Evolutionary conservation across 139 green algal species (phyloP).

Genomic region (Chlorella sp.): DNA sequence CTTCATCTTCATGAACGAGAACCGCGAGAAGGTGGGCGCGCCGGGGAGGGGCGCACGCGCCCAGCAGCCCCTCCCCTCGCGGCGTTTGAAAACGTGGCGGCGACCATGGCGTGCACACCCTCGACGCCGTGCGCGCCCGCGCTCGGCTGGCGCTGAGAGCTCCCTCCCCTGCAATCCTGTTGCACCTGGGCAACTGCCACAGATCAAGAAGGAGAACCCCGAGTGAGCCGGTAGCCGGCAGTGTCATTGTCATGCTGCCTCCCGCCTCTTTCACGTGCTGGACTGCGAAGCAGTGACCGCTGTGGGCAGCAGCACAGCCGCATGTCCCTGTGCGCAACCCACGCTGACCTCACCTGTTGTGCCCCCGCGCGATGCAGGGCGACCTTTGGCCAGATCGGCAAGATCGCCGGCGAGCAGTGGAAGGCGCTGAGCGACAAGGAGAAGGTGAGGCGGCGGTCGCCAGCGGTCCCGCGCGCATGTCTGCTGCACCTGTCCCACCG

Average conservation of each 20-base stretch:
- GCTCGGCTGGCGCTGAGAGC: no score
- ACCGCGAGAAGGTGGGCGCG: constrained; percentile 22
- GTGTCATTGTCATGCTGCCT: neutral
- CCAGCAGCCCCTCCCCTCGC: neutral
- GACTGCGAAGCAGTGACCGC: no score
- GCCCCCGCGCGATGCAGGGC: neutral
- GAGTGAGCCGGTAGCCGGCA: no score
- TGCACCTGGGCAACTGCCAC: neutral
- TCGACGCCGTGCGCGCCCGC: neutral
- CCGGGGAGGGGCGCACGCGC: neutral
- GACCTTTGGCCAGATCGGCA: constrained; percentile 32
- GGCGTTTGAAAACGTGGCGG: neutral
- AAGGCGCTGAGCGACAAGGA: constrained; percentile 30
- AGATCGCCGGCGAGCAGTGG: constrained; percentile 37
- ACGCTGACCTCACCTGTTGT: no score
- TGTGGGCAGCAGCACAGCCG: neutral
- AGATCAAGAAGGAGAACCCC: constrained; percentile 16
- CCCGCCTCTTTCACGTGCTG: neutral
- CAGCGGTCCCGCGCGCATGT: no score
- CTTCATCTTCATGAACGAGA: constrained; percentile 33
- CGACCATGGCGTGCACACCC: neutral
- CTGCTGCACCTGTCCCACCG: no score
- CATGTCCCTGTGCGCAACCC: neutral
- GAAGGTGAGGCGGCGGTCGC: no score
- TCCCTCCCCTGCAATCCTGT: neutral